These are phyloP conservation scores for Myotisia sp. DNA, from an alignment of 2,329 filamentous ascomycete genomes.

Conservation along the genomic window DNA sequence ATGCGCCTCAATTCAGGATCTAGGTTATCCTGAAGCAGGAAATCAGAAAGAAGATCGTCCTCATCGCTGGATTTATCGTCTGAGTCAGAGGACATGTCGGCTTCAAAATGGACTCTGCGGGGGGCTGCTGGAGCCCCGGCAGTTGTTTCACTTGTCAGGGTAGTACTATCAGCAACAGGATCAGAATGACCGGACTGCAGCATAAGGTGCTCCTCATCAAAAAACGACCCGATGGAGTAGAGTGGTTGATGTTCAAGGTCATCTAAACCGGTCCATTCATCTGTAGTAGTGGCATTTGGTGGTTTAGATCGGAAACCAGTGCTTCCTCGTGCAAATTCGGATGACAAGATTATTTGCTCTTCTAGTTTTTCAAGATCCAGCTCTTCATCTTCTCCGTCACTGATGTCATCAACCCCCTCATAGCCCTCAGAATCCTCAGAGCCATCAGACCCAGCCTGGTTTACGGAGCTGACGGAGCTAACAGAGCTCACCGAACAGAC, in stretches of 20 bases:
- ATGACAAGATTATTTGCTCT: slow-evolving; percentile 55
- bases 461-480: slow-evolving; percentile 11
- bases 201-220: slow-evolving; percentile 29
- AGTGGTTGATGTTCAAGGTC: slow-evolving; percentile 30
- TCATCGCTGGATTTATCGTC: slow-evolving; percentile 35
- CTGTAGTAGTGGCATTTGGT: slow-evolving; percentile 16
- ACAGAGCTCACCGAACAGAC: slow-evolving; percentile 4
- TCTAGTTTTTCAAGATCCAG: slow-evolving; percentile 64
- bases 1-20: slow-evolving; percentile 59
- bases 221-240: slow-evolving; percentile 28
- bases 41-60: slow-evolving; percentile 62
- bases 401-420: slow-evolving; percentile 64
- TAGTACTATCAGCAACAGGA: slow-evolving; percentile 18
- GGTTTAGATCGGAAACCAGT: slow-evolving; percentile 12
- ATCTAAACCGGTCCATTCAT: slow-evolving; percentile 42
- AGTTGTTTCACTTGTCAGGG: slow-evolving; percentile 8
- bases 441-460: slow-evolving; percentile 5
- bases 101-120: slow-evolving; percentile 61
- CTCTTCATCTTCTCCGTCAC: slow-evolving; percentile 66
- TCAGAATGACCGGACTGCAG: slow-evolving; percentile 24
- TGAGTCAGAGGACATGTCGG: slow-evolving; percentile 48
- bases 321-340: slow-evolving; percentile 22
- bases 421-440: slow-evolving; percentile 34
- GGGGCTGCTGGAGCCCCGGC: slow-evolving; percentile 30
- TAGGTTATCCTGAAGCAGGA: slow-evolving; percentile 58